Percentiles rank a stretch among this genome's conserved stretches.
Conservation (phyloP, 2,329 filamentous ascomycete genomes). For the Fulvia fulva region DNA sequence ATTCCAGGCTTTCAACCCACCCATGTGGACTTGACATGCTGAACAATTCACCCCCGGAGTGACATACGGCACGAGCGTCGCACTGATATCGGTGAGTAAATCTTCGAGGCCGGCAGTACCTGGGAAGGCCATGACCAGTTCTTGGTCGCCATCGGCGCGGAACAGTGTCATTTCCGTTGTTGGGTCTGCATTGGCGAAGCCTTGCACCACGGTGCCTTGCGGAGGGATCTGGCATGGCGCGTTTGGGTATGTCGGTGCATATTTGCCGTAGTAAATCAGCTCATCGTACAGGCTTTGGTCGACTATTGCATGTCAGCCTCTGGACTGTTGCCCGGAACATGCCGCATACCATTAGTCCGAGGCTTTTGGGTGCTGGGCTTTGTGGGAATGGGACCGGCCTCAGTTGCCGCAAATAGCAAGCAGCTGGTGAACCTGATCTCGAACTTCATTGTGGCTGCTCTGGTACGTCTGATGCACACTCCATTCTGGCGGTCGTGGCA, state of each 20-base stretch:
- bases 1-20: background rate
- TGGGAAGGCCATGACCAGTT: conserved; percentile 6
- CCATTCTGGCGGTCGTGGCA: too few species aligned
- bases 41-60: background rate
- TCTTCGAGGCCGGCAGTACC: background rate
- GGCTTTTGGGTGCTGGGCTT: background rate
- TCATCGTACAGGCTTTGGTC: background rate
- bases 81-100: background rate
- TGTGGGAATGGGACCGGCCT: background rate
- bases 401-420: background rate
- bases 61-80: background rate
- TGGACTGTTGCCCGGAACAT: background rate
- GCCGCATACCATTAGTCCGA: background rate
- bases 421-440: background rate
- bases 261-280: conserved; percentile 4
- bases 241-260: background rate
- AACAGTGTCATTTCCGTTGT: conserved; percentile 4
- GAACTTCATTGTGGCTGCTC: background rate
- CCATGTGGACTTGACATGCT: background rate
- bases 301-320: background rate
- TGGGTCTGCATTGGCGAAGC: background rate
- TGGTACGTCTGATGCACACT: background rate
- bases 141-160: background rate
- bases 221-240: conserved; percentile 3
- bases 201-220: conserved; percentile 1